Conservation (phyloP, 2,329 filamentous ascomycete species). For the Colletotrichum sojae region DNA sequence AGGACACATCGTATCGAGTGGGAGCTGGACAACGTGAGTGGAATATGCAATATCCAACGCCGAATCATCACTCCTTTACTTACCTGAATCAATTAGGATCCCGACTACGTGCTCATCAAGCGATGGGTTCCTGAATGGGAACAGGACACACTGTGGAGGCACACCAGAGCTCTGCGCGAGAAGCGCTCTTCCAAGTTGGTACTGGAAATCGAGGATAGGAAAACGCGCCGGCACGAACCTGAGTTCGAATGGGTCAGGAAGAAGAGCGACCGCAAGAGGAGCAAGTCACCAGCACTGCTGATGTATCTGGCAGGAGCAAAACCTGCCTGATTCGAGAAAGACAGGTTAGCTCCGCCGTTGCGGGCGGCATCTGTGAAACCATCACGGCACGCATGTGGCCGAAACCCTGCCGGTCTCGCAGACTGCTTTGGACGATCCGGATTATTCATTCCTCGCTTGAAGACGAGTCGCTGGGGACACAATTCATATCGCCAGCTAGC, state of each 20-base stretch:
- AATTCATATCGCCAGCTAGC: neutral
- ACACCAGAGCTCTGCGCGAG: slow-evolving; percentile 76
- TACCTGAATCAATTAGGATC: slow-evolving; percentile 62
- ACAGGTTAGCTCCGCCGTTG: neutral
- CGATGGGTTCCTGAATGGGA: slow-evolving; percentile 80
- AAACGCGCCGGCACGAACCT: slow-evolving; percentile 57
- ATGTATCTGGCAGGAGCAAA: slow-evolving; percentile 70
- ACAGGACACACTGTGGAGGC: slow-evolving; percentile 80
- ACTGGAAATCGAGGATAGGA: slow-evolving; percentile 62
- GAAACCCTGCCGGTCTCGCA: no score
- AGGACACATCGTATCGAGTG: slow-evolving; percentile 69
- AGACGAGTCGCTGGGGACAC: neutral
- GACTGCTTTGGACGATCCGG: no score
- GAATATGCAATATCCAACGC: neutral
- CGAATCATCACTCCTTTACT: neutral
- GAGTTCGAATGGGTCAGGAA: slow-evolving; percentile 72
- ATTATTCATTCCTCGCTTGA: no score
- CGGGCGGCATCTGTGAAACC: neutral
- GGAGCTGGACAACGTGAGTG: slow-evolving; percentile 68
- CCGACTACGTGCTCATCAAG: slow-evolving; percentile 80
- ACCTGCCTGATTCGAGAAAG: slow-evolving; percentile 51
- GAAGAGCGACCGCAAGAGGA: slow-evolving; percentile 67
- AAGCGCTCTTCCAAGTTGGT: slow-evolving; percentile 61
- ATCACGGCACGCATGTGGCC: neutral
- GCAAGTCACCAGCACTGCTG: slow-evolving; percentile 69